Evolutionary conservation across 2,329 filamentous ascomycete species (phyloP), one percentile per base, ranked within the genome.

Genomic region (Leptographium procerum): DNA sequence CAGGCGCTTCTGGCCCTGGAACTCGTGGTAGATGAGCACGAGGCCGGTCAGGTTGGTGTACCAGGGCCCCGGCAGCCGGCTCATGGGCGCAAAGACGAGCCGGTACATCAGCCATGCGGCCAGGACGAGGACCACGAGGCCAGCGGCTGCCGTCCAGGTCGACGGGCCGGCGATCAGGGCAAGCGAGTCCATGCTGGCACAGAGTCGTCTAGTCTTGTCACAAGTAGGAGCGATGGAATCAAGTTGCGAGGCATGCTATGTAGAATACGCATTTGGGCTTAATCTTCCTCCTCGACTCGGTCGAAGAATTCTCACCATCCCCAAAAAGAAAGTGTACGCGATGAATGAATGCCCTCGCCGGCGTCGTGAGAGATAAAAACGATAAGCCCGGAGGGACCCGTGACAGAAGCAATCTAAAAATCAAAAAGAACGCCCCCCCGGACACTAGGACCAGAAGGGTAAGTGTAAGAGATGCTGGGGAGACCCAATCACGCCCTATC

Each of bases 61-160:
- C 59, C 59, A 60, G 10, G 59, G 59, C 7, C 59, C 59, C 11
- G 59, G 59, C 16, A 60, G 55, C 28, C 40, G n/a, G 1, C 33
- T 36, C 16, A 29, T 47, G 13, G 45, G 40, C 19, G 55, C 45
- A 45, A 60, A 47, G 1, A 24, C 26, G 22, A 55, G 16, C 19
- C 55, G 58, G 34, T 57, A 57, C 24, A 33, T n/a, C n/a, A 57
- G 13, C 55, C 56, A 54, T 52, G 14, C 43, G 22, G 28, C 31
- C 7, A 56, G 22, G 5, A 53, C 9, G 29, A 52, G 50, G 2
- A 14, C 19, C 24, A 13, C 50, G 1, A 57, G 24, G 34, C 36
- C 56, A n/a, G 2, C 19, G 14, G 40, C 8, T 2, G 40, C 40
- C 19, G 40, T 43, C 16, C 19, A 6, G 40, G 16, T 43, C 19